These are phyloP conservation scores for Phylloporus scabripes DNA, from an alignment of 768 basidiomycete genomes.

Conservation along the genomic window DNA sequence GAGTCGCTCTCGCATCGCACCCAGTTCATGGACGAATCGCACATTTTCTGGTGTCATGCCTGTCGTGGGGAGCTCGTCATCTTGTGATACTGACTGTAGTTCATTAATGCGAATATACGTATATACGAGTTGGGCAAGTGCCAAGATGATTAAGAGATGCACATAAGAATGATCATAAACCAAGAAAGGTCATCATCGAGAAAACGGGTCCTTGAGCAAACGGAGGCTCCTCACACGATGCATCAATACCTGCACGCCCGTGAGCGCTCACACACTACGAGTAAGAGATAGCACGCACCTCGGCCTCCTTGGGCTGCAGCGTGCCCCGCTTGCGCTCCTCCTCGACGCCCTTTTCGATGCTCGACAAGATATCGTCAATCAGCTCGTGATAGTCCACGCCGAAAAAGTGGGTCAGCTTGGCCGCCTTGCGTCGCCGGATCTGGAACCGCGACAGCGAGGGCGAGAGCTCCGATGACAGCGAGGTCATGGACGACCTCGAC, in stretches of 20 bases:
- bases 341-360: conserved; percentile 70
- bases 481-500: conserved; percentile 53
- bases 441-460: conserved; percentile 51
- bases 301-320: conserved; percentile 60
- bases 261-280: conserved; percentile 1
- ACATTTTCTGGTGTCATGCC: conserved; percentile 85
- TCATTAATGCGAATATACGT: conserved; percentile 17
- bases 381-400: conserved; percentile 80
- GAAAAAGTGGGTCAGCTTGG: conserved; percentile 84
- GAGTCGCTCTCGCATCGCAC: conserved; percentile 36
- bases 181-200: conserved; percentile 6
- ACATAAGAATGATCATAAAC: conserved; percentile 1
- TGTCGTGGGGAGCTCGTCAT: conserved; percentile 81
- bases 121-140: conserved; percentile 6
- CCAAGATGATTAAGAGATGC: conserved; percentile 6
- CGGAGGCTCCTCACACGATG: conserved; percentile 30
- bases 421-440: conserved; percentile 63
- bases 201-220: conserved; percentile 13
- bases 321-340: conserved; percentile 63
- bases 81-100: conserved; percentile 33
- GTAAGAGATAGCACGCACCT: conserved; percentile 42
- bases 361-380: conserved; percentile 72
- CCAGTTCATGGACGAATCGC: conserved; percentile 83
- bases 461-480: conserved; percentile 47
- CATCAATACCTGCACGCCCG: conserved; percentile 43